A percentile compares a stretch with the other conserved stretches of the same genome.
These are phyloP conservation scores for Acacia confusa DNA, from an alignment of 306 rosid genomes.

Conservation along the genomic window DNA sequence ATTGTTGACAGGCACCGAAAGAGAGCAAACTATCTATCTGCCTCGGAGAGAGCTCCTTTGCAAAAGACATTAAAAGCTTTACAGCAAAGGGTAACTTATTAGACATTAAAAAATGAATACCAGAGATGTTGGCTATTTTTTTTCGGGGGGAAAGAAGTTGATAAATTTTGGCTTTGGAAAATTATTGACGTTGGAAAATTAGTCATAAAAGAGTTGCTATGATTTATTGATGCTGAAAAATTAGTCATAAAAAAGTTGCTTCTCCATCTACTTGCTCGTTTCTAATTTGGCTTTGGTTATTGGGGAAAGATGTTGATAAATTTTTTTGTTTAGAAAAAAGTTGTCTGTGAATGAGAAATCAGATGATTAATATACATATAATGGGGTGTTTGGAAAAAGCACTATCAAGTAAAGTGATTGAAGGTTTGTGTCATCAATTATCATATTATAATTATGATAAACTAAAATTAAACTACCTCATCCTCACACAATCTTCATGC, in stretches of 20 bases:
- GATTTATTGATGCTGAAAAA: no score
- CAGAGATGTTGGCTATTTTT: no score
- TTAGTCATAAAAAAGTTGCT: no score
- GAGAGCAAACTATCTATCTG: slow-evolving; percentile 82
- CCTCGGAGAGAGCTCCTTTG: slow-evolving; percentile 60
- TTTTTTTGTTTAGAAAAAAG: no score
- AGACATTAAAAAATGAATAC: no score
- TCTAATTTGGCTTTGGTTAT: no score
- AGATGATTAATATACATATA: background rate
- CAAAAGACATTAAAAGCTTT: slow-evolving; percentile 28
- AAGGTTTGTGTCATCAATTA: background rate
- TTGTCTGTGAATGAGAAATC: background rate
- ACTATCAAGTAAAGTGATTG: background rate
- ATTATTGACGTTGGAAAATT: no score
- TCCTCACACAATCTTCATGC: slow-evolving; percentile 11
- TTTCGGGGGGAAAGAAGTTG: no score
- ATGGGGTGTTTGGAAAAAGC: background rate
- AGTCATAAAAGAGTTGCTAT: no score
- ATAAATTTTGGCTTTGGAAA: no score
- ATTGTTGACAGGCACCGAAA: slow-evolving; percentile 78
- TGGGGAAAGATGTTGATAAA: no score
- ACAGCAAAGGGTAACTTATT: background rate
- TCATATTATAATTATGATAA: background rate
- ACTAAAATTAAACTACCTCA: slow-evolving; percentile 10
- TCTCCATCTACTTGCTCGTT: no score